A percentile compares a stretch with the other conserved stretches of the same genome.
Evolutionary conservation across 2,329 filamentous ascomycete species (phyloP).

Genomic region (Alternaria sp.): DNA sequence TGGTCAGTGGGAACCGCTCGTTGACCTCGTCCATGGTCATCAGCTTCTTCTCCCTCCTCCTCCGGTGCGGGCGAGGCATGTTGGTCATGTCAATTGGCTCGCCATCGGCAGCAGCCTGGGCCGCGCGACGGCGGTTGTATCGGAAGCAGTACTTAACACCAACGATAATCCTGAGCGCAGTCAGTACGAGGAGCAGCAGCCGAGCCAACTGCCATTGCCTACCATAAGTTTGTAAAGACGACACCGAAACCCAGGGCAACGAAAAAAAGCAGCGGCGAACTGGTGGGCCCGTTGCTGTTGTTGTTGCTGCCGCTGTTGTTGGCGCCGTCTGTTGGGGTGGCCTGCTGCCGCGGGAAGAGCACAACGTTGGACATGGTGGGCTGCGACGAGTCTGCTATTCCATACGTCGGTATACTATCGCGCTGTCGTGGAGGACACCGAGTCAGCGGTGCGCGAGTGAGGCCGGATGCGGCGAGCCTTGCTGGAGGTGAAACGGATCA

Average conservation of each 20-base stretch:
- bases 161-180: conserved; percentile 84
- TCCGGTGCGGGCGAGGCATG: conserved; percentile 83
- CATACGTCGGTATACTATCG: conserved; percentile 10
- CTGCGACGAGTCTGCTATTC: conserved; percentile 6
- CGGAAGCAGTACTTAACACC: conserved; percentile 99
- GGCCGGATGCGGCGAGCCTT: conserved; percentile 13
- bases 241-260: conserved; percentile 96
- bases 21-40: conserved; percentile 99
- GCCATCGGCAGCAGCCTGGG: conserved; percentile 71
- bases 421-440: not conserved
- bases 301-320: conserved; percentile 39
- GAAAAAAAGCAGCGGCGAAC: conserved; percentile 85
- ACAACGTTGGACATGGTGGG: conserved; percentile 11
- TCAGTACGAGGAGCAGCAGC: conserved; percentile 25
- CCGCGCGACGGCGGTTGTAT: conserved; percentile 92
- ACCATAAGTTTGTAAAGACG: conserved; percentile 99
- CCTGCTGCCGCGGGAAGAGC: not conserved
- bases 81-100: conserved; percentile 87
- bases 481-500: conserved; percentile 6
- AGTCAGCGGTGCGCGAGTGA: not conserved
- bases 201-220: conserved; percentile 24
- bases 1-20: conserved; percentile 91
- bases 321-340: conserved; percentile 5
- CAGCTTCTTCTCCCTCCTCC: conserved; percentile 93
- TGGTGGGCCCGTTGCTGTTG: conserved; percentile 60